phyloP scores from a whole-genome alignment of 208 protist genomes.

The Leishmania gerbilli region DNA sequence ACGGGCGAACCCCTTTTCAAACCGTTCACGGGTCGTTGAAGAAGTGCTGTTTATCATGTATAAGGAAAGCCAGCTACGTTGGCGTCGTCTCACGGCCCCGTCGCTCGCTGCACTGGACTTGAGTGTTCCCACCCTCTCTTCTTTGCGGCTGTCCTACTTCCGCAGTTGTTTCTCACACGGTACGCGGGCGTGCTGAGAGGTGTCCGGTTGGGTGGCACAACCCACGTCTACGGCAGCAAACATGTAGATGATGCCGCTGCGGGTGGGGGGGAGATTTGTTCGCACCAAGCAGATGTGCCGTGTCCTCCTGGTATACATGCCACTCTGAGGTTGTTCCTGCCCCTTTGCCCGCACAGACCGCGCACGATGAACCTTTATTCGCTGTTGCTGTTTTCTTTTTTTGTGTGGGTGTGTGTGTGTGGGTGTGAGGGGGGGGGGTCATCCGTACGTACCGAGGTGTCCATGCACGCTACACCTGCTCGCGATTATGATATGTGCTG shows the following conservation, averaged over 20 bases:
- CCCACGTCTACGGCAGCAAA: background rate
- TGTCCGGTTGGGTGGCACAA: background rate
- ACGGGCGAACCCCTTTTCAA: constrained; percentile 28
- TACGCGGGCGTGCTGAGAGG: background rate
- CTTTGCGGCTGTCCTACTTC: background rate
- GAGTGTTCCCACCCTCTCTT: background rate
- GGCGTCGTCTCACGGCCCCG: background rate
- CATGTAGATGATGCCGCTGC: background rate
- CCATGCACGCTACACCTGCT: background rate
- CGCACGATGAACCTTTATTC: too few species aligned
- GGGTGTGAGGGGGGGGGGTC: background rate
- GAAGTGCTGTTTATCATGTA: too few species aligned
- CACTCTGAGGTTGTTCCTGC: too few species aligned
- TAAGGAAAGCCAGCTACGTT: background rate
- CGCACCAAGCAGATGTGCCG: background rate
- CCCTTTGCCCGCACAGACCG: too few species aligned
- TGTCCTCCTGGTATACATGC: background rate
- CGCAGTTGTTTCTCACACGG: background rate
- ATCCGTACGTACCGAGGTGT: background rate
- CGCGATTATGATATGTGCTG: background rate
- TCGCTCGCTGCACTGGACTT: background rate
- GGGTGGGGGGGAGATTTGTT: too few species aligned
- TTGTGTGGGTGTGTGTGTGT: too few species aligned
- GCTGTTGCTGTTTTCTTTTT: too few species aligned
- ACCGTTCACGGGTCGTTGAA: constrained; percentile 35